phyloP scores from a whole-genome alignment of 139 green algal genomes.

The Chlorella sp. region DNA sequence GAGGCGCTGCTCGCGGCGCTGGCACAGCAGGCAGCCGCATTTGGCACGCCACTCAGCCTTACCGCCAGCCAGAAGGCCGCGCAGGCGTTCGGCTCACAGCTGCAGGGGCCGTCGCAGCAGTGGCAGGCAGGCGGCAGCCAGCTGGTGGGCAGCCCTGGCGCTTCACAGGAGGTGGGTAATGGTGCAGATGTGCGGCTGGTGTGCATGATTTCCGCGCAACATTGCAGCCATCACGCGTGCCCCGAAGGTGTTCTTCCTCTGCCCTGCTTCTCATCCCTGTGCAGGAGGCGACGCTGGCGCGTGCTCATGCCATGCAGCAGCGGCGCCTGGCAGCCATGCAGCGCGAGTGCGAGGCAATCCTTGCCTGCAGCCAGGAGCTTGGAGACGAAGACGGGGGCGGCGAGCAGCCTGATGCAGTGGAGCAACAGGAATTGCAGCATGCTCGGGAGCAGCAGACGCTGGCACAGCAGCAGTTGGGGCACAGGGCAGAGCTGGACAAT shows the following conservation, averaged over 20 bases:
- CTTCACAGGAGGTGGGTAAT: background rate
- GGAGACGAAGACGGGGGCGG: conserved; percentile 20
- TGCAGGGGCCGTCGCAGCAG: background rate
- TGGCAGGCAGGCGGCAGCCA: background rate
- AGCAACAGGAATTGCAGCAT: background rate
- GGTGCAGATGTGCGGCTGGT: too few relatives aligned
- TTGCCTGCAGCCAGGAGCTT: conserved; percentile 13
- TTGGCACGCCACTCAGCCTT: conserved; percentile 27
- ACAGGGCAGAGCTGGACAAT: too few relatives aligned
- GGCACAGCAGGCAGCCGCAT: conserved; percentile 38
- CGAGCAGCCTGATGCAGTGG: background rate
- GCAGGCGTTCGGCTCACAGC: background rate
- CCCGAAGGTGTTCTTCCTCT: too few relatives aligned
- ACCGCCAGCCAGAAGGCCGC: conserved; percentile 27
- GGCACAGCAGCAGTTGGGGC: background rate
- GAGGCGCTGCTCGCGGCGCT: conserved; percentile 52
- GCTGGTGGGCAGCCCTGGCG: background rate
- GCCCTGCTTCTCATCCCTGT: background rate
- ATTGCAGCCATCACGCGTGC: too few relatives aligned
- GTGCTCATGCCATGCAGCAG: background rate
- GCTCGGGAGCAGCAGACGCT: background rate
- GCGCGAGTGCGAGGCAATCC: conserved; percentile 44
- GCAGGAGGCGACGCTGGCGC: conserved; percentile 12
- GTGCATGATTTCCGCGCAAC: too few relatives aligned
- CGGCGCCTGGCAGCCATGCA: background rate